phyloP scores from a whole-genome alignment of 2,329 filamentous ascomycete genomes.

The Rhinocladiella mackenziei region DNA sequence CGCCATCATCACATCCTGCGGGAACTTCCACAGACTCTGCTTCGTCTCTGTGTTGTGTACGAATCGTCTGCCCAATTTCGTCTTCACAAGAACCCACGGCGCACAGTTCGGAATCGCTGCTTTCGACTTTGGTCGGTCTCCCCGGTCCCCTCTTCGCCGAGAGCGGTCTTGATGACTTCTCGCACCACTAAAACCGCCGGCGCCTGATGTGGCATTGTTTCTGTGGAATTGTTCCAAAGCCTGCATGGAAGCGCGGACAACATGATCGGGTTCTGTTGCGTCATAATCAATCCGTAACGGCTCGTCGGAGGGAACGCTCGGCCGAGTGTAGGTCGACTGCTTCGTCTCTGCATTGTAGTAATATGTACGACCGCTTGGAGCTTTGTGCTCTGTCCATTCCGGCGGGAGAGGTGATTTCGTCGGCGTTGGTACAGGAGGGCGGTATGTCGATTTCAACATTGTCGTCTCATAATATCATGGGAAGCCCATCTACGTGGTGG shows the following conservation, averaged over 20 bases:
- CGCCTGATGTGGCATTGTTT: constrained; percentile 39
- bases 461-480: background rate
- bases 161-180: constrained; percentile 54
- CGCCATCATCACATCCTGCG: constrained; percentile 75
- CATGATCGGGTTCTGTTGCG: constrained; percentile 26
- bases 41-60: constrained; percentile 84
- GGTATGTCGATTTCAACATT: constrained; percentile 78
- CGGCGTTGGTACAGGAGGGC: constrained; percentile 46
- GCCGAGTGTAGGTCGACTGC: constrained; percentile 80
- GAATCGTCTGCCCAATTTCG: constrained; percentile 82
- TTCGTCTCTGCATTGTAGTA: constrained; percentile 82
- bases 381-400: constrained; percentile 91
- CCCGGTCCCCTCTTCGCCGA: constrained; percentile 64
- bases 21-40: constrained; percentile 92
- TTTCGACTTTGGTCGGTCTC: constrained; percentile 72
- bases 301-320: constrained; percentile 43
- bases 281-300: constrained; percentile 29
- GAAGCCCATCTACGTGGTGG: too few relatives aligned
- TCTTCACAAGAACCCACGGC: constrained; percentile 90
- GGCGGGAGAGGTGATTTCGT: constrained; percentile 57
- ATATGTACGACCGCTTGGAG: constrained; percentile 76
- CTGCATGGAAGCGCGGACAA: constrained; percentile 23
- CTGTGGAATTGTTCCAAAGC: constrained; percentile 30
- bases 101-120: constrained; percentile 73
- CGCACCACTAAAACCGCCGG: constrained; percentile 48